Percentiles rank a stretch among this genome's conserved stretches.
Conservation (phyloP, 2,329 filamentous ascomycete species). For the Penicillium sp. region DNA sequence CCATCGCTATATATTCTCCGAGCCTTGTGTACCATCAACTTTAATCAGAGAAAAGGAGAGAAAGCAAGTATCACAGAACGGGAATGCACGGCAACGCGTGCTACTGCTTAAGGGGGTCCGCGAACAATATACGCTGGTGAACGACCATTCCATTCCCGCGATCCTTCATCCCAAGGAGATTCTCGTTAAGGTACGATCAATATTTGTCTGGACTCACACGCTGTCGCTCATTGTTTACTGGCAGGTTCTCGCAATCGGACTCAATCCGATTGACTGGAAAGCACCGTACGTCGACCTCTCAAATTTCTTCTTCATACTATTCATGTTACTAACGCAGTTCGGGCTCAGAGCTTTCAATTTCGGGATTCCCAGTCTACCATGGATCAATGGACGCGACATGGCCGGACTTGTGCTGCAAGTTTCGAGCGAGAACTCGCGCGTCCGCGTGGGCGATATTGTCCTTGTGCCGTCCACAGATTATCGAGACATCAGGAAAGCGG, state of each 20-base stretch:
- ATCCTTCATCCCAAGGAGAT: constrained; percentile 55
- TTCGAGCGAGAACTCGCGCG: constrained; percentile 47
- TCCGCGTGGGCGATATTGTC: constrained; percentile 59
- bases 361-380: constrained; percentile 67
- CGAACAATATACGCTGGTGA: constrained; percentile 53
- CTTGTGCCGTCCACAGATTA: constrained; percentile 75
- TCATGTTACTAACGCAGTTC: background rate
- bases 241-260: constrained; percentile 61
- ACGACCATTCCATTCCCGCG: constrained; percentile 51
- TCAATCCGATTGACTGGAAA: constrained; percentile 80
- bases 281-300: constrained; percentile 57
- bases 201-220: background rate
- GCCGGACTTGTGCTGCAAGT: constrained; percentile 63
- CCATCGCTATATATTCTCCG: constrained; percentile 17
- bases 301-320: background rate
- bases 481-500: constrained; percentile 69
- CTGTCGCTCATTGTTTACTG: constrained; percentile 4
- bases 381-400: constrained; percentile 70
- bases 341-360: constrained; percentile 66
- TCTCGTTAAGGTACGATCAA: constrained; percentile 55
- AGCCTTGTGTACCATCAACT: constrained; percentile 5
- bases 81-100: constrained; percentile 45
- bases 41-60: background rate
- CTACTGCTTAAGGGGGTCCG: constrained; percentile 54
- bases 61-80: background rate